These are phyloP conservation scores for Talaromyces sp. DNA, from an alignment of 2,329 filamentous ascomycete genomes.

Conservation along the genomic window DNA sequence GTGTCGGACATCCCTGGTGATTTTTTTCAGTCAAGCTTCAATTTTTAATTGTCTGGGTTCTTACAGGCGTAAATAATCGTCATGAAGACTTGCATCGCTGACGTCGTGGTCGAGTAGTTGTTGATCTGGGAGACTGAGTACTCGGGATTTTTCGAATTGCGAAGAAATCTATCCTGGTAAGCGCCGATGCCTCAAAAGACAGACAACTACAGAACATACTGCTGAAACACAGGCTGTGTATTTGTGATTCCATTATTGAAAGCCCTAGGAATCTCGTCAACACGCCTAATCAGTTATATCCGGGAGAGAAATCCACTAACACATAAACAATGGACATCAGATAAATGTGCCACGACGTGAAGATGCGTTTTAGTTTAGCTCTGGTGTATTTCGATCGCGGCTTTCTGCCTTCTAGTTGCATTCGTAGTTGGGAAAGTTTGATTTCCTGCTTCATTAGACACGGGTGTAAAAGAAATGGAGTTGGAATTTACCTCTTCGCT, in stretches of 20 bases:
- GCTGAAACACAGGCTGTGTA: constrained; percentile 52
- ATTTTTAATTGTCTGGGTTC: too few relatives aligned
- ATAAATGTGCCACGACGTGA: constrained; percentile 61
- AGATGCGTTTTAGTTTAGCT: constrained; percentile 54
- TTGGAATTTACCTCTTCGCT: constrained; percentile 29
- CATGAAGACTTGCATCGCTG: constrained; percentile 50
- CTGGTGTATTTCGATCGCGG: constrained; percentile 42
- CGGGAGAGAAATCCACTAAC: constrained; percentile 17
- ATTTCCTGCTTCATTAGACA: constrained; percentile 30
- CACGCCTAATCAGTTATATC: not conserved
- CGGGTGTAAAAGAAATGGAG: not conserved
- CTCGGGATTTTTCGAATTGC: constrained; percentile 33
- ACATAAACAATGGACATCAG: constrained; percentile 54
- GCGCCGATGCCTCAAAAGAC: not conserved
- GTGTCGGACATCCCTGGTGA: constrained; percentile 58
- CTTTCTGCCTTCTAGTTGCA: constrained; percentile 46
- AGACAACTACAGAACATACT: constrained; percentile 20
- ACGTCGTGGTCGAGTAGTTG: constrained; percentile 54
- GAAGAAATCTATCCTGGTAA: constrained; percentile 10
- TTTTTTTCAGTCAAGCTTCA: too few relatives aligned
- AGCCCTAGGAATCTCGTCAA: constrained; percentile 24
- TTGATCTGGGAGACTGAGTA: constrained; percentile 45
- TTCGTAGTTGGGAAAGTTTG: constrained; percentile 42
- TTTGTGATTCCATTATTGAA: constrained; percentile 57
- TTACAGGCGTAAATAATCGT: constrained; percentile 57